These are phyloP conservation scores for Trypethelium eluteriae DNA, from an alignment of 495 filamentous ascomycete genomes.

Conservation along the genomic window DNA sequence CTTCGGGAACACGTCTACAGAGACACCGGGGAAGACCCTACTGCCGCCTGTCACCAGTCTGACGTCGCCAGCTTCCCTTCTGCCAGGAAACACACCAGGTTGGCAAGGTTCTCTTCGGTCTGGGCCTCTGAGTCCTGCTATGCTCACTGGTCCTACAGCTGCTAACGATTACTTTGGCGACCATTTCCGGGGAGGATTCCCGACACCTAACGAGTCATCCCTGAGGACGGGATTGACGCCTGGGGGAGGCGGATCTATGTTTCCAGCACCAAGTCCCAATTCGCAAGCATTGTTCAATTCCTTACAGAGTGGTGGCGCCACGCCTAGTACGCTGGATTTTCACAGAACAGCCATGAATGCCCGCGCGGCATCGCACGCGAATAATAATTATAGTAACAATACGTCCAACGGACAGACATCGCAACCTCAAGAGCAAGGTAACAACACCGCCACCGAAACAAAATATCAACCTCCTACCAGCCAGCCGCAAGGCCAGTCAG, in stretches of 20 bases:
- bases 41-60: slow-evolving; percentile 85
- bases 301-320: slow-evolving; percentile 72
- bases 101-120: slow-evolving; percentile 85
- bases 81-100: slow-evolving; percentile 57
- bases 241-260: slow-evolving; percentile 95
- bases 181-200: slow-evolving; percentile 74
- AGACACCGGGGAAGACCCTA: slow-evolving; percentile 83
- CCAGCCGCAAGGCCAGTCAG: slow-evolving; percentile 44
- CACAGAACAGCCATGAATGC: slow-evolving; percentile 84
- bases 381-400: slow-evolving; percentile 37
- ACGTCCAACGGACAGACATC: slow-evolving; percentile 42
- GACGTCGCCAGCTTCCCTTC: slow-evolving; percentile 76
- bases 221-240: slow-evolving; percentile 87
- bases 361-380: slow-evolving; percentile 49
- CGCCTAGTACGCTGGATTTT: slow-evolving; percentile 86
- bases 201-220: slow-evolving; percentile 96
- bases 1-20: slow-evolving; percentile 64
- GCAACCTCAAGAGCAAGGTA: slow-evolving; percentile 35
- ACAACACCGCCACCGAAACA: slow-evolving; percentile 41
- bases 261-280: slow-evolving; percentile 83
- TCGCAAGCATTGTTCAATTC: slow-evolving; percentile 71
- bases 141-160: slow-evolving; percentile 76
- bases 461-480: slow-evolving; percentile 38
- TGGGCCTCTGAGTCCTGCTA: slow-evolving; percentile 91
- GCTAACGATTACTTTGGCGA: slow-evolving; percentile 62